Conservation (phyloP, 2,329 filamentous ascomycete genomes). For the Diaporthe humulicola region DNA sequence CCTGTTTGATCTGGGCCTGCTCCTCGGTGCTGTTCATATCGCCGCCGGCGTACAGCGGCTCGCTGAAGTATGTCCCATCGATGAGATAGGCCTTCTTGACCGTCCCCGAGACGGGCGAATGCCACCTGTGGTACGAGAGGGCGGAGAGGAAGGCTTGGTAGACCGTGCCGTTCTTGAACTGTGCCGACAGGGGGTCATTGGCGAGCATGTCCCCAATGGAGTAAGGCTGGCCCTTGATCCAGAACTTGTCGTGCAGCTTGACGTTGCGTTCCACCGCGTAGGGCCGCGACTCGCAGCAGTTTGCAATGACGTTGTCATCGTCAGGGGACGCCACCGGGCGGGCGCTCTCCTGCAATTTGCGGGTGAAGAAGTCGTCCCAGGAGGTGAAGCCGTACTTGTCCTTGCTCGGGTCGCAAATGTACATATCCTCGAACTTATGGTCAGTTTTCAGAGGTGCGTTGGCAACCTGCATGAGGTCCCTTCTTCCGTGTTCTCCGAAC, state of each 20-base stretch:
- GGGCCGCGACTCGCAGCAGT: conserved; percentile 74
- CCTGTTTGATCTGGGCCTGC: conserved; percentile 45
- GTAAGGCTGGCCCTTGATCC: conserved; percentile 78
- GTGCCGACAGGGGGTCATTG: conserved; percentile 62
- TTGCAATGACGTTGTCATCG: conserved; percentile 67
- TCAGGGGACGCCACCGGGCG: conserved; percentile 71
- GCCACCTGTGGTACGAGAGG: conserved; percentile 80
- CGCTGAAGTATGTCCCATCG: conserved; percentile 78
- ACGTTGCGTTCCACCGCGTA: conserved; percentile 66
- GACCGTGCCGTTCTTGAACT: conserved; percentile 74
- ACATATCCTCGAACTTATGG: conserved; percentile 71
- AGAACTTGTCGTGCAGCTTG: conserved; percentile 72
- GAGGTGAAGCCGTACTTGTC: conserved; percentile 72
- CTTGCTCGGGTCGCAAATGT: conserved; percentile 67
- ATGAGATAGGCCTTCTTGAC: conserved; percentile 66
- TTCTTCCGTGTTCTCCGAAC: conserved; percentile 64
- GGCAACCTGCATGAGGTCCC: conserved; percentile 65
- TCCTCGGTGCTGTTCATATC: conserved; percentile 51
- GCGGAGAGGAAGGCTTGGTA: conserved; percentile 80
- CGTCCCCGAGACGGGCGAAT: conserved; percentile 74
- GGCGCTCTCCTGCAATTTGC: conserved; percentile 64
- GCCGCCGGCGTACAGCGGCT: conserved; percentile 58
- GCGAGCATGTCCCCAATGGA: conserved; percentile 74
- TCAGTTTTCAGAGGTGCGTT: conserved; percentile 58
- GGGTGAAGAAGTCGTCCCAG: conserved; percentile 79